Evolutionary conservation across 768 basidiomycete genomes (phyloP).

Genomic region (Lactarius quietus): DNA sequence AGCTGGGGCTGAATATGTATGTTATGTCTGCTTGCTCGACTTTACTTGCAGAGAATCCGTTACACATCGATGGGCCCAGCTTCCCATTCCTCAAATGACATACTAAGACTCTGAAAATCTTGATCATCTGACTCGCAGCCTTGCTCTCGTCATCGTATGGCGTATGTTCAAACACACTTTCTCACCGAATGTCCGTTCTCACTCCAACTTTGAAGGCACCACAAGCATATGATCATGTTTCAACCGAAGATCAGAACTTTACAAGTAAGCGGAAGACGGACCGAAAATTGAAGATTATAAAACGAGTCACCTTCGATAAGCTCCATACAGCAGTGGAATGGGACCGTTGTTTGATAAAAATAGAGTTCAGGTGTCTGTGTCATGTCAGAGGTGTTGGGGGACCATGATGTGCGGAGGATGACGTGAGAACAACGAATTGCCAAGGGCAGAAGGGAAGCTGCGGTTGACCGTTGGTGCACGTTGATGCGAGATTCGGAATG

Average conservation of each 20-base stretch:
- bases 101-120: neutral
- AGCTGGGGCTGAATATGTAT: too few relatives aligned
- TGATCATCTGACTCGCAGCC: neutral
- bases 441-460: too few relatives aligned
- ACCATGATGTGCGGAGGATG: too few relatives aligned
- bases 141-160: neutral
- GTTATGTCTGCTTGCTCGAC: neutral
- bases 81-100: neutral
- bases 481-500: too few relatives aligned
- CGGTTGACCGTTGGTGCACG: too few relatives aligned
- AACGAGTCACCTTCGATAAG: too few relatives aligned
- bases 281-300: too few relatives aligned
- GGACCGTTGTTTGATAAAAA: too few relatives aligned
- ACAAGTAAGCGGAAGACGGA: neutral
- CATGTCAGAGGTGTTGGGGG: too few relatives aligned
- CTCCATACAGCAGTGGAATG: too few relatives aligned
- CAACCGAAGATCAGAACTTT: neutral
- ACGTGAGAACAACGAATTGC: too few relatives aligned
- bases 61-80: neutral
- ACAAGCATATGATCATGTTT: neutral
- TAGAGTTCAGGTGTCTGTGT: too few relatives aligned
- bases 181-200: neutral
- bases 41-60: neutral
- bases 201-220: neutral
- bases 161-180: neutral